Evolutionary conservation across 2,329 filamentous ascomycete species (phyloP).

Genomic region (Hymenoscyphus fraxineus): DNA sequence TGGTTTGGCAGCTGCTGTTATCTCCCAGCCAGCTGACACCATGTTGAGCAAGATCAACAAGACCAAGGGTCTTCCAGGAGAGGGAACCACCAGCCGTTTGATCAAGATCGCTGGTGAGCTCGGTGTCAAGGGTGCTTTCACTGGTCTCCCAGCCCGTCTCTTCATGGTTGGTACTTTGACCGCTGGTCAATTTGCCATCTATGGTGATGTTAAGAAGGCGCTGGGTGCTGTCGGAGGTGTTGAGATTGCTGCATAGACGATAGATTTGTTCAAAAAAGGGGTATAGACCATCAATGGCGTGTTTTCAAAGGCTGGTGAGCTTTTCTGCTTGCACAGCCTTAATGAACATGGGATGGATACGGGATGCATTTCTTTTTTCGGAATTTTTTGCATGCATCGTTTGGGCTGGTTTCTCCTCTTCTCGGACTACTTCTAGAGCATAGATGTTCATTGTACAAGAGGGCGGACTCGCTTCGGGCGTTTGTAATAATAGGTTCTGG

Average conservation of each 20-base stretch:
- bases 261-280: slow-evolving; percentile 6
- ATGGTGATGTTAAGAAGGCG: slow-evolving; percentile 69
- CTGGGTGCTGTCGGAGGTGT: slow-evolving; percentile 72
- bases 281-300: slow-evolving; percentile 9
- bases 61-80: slow-evolving; percentile 81
- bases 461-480: slow-evolving; percentile 12
- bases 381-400: slow-evolving; percentile 23
- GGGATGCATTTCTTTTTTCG: slow-evolving; percentile 12
- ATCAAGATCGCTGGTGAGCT: slow-evolving; percentile 88
- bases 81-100: slow-evolving; percentile 74
- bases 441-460: slow-evolving; percentile 23
- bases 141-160: slow-evolving; percentile 76
- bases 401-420: slow-evolving; percentile 25
- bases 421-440: slow-evolving; percentile 23
- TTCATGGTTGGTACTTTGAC: slow-evolving; percentile 67
- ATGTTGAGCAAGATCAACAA: slow-evolving; percentile 98
- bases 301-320: slow-evolving; percentile 10
- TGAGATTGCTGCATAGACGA: slow-evolving; percentile 53
- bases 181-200: slow-evolving; percentile 84
- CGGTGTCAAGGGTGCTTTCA: slow-evolving; percentile 72
- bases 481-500: slow-evolving; percentile 18
- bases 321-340: slow-evolving; percentile 13
- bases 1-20: slow-evolving; percentile 80
- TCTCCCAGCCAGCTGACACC: slow-evolving; percentile 88
- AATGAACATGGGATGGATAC: slow-evolving; percentile 14